Evolutionary conservation across 805 yeast genomes (phyloP).

Genomic region (Scheffersomyces stipitis): DNA sequence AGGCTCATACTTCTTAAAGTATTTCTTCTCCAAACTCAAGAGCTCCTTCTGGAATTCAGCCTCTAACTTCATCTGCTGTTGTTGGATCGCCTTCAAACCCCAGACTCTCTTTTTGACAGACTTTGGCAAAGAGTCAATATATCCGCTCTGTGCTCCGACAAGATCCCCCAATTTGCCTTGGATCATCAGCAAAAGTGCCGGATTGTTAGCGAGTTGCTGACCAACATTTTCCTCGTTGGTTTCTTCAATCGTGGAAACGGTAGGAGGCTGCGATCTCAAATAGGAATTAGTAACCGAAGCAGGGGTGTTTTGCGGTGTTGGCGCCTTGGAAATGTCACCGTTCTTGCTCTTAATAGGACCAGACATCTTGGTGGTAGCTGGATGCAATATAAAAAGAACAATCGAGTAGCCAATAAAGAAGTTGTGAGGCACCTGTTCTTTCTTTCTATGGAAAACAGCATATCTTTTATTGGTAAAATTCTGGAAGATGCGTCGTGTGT

Average conservation of each 20-base stretch:
- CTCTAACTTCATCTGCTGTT: slow-evolving; percentile 76
- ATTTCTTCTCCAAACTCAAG: slow-evolving; percentile 82
- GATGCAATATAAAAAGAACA: no score
- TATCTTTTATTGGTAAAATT: no score
- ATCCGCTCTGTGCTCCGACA: slow-evolving; percentile 86
- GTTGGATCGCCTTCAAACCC: slow-evolving; percentile 81
- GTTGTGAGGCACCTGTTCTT: no score
- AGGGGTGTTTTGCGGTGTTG: slow-evolving; percentile 98
- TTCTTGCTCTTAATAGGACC: slow-evolving; percentile 76
- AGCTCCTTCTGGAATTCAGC: slow-evolving; percentile 89
- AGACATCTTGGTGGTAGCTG: slow-evolving; percentile 53
- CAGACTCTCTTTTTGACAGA: slow-evolving; percentile 71
- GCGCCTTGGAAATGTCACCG: slow-evolving; percentile 85
- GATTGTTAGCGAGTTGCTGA: slow-evolving; percentile 67
- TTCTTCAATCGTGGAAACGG: slow-evolving; percentile 68
- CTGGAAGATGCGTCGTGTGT: no score
- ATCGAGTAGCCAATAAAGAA: no score
- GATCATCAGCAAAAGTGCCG: slow-evolving; percentile 80
- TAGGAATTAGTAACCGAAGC: slow-evolving; percentile 79
- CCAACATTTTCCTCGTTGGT: slow-evolving; percentile 44
- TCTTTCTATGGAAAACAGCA: no score
- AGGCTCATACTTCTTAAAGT: slow-evolving; percentile 69
- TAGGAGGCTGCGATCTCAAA: slow-evolving; percentile 60
- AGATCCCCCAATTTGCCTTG: slow-evolving; percentile 84
- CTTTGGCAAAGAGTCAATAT: slow-evolving; percentile 73